Conservation (phyloP, 2,329 filamentous ascomycete genomes). For the Neopestalotiopsis clavispora region DNA sequence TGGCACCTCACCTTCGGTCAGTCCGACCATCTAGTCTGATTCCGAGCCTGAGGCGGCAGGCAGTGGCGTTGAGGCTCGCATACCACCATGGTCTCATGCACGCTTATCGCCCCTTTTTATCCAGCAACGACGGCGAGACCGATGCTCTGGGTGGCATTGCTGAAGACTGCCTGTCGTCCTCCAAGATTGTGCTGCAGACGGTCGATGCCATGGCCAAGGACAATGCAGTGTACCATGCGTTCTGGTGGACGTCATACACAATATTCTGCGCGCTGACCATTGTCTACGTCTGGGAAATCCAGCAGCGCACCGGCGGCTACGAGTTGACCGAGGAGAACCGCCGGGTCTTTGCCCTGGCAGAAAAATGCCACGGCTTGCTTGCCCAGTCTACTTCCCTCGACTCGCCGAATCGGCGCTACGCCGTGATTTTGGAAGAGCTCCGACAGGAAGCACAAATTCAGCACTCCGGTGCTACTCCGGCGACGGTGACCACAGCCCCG, state of each 20-base stretch:
- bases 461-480: not conserved
- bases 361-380: not conserved
- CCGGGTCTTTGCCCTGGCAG: not conserved
- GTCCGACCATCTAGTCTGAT: not conserved
- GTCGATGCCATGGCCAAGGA: not conserved
- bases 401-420: not conserved
- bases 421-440: not conserved
- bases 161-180: not conserved
- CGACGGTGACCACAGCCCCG: not conserved
- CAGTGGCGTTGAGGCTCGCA: not conserved
- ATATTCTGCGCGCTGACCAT: not conserved
- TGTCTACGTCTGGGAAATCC: conserved; percentile 2
- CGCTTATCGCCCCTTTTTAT: not conserved
- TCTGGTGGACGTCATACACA: not conserved
- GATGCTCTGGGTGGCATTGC: not conserved
- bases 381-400: not conserved
- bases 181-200: not conserved
- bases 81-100: not conserved
- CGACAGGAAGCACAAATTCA: not conserved
- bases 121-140: not conserved
- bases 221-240: not conserved
- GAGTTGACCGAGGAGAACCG: not conserved
- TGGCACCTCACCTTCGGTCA: not conserved
- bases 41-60: not conserved
- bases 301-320: not conserved